Conservation (phyloP, 2,329 filamentous ascomycete species). For the Xylaria sp. region DNA sequence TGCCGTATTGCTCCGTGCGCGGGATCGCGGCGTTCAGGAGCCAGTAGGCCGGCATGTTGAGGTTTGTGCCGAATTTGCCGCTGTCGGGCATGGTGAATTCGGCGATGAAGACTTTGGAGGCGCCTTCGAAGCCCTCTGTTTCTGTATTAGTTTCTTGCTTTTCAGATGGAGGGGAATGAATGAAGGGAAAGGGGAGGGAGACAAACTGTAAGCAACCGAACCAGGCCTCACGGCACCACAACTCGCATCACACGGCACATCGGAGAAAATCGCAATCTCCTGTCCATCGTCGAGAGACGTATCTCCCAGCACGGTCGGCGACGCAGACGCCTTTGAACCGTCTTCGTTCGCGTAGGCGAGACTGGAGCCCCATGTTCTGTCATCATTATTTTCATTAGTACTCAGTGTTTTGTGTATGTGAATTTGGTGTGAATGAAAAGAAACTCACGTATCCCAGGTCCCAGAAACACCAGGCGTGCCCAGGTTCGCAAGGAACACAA, state of each 20-base stretch:
- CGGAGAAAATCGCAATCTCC: conserved; percentile 44
- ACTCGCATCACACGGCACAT: conserved; percentile 35
- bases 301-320: conserved; percentile 38
- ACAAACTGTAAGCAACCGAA: conserved; percentile 43
- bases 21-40: conserved; percentile 68
- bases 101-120: conserved; percentile 67
- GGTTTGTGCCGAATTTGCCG: conserved; percentile 46
- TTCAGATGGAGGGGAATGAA: background rate
- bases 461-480: conserved; percentile 39
- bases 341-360: conserved; percentile 43
- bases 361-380: conserved; percentile 41
- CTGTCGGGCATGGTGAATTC: conserved; percentile 67
- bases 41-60: conserved; percentile 71
- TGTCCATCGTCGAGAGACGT: conserved; percentile 38
- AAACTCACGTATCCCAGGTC: conserved; percentile 41
- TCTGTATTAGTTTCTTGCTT: background rate
- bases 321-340: conserved; percentile 36
- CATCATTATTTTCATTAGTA: conserved; percentile 7
- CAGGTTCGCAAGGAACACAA: conserved; percentile 46
- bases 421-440: too few relatives aligned
- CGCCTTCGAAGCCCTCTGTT: conserved; percentile 64
- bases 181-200: background rate
- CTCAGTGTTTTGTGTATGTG: background rate
- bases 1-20: conserved; percentile 62
- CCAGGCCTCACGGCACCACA: conserved; percentile 43